Percentiles rank a stretch among this genome's conserved stretches.
These are phyloP conservation scores for Neurospora cerealis DNA, from an alignment of 495 filamentous ascomycete species.

Conservation along the genomic window DNA sequence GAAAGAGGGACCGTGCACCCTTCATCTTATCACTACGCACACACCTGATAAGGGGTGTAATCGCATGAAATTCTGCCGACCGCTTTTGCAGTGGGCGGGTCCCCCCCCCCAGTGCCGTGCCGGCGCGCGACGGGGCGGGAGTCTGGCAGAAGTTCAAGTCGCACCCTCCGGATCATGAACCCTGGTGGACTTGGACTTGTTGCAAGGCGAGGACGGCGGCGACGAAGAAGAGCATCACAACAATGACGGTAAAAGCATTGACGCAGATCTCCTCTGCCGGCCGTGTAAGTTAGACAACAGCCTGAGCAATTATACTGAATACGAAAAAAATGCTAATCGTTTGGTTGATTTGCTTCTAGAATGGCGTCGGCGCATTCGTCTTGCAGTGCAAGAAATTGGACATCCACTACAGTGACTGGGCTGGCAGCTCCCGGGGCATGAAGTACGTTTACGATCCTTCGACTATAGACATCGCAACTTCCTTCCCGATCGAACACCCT, in stretches of 20 bases:
- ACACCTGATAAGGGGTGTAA: not conserved
- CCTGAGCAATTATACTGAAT: not conserved
- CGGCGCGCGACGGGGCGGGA: not conserved
- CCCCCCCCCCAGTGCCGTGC: not conserved
- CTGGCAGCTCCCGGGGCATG: constrained; percentile 87
- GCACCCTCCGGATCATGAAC: constrained; percentile 10
- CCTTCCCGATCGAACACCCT: not conserved
- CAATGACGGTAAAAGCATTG: constrained; percentile 59
- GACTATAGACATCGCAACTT: not conserved
- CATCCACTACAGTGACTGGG: constrained; percentile 94
- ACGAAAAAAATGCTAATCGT: not conserved
- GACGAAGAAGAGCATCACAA: constrained; percentile 9
- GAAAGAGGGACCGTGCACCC: not conserved
- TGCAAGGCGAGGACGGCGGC: constrained; percentile 9
- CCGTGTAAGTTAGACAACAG: constrained; percentile 36
- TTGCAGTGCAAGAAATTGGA: constrained; percentile 92
- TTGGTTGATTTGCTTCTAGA: constrained; percentile 40
- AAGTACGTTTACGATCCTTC: constrained; percentile 47
- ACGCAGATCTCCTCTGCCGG: constrained; percentile 49
- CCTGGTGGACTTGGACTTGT: not conserved
- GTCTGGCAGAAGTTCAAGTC: constrained; percentile 1
- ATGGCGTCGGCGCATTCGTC: constrained; percentile 94
- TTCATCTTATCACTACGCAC: not conserved
- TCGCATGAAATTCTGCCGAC: constrained; percentile 7
- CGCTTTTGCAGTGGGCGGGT: not conserved